These are phyloP conservation scores for Barnettozyma botsteinii DNA, from an alignment of 805 yeast species.

Conservation along the genomic window DNA sequence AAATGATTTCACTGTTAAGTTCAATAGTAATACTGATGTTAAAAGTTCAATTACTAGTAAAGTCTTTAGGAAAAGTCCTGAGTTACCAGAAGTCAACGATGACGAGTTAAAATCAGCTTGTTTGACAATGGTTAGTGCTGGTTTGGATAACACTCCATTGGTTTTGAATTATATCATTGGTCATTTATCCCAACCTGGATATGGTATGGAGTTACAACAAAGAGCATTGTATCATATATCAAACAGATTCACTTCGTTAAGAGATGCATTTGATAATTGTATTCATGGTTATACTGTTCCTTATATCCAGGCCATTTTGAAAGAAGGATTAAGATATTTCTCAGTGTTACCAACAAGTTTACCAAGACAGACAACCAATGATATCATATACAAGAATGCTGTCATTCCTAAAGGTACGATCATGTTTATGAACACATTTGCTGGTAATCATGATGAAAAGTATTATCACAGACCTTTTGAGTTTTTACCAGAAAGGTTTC, in stretches of 20 bases:
- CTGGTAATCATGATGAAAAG: constrained; percentile 58
- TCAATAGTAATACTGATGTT: constrained; percentile 24
- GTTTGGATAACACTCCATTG: constrained; percentile 65
- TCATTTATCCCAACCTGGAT: constrained; percentile 42
- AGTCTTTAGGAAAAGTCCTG: constrained; percentile 13
- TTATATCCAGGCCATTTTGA: constrained; percentile 50
- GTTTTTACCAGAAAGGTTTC: constrained; percentile 51
- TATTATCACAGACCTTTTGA: constrained; percentile 38
- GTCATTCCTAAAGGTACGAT: constrained; percentile 52
- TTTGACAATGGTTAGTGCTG: constrained; percentile 74
- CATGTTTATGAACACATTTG: constrained; percentile 60
- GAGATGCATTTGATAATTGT: constrained; percentile 32
- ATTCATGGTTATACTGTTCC: constrained; percentile 32
- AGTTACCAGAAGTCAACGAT: constrained; percentile 23
- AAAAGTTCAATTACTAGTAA: constrained; percentile 31
- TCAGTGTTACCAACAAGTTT: constrained; percentile 63
- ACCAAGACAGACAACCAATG: constrained; percentile 55
- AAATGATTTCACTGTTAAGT: constrained; percentile 24
- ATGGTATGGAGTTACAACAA: constrained; percentile 36
- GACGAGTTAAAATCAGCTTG: constrained; percentile 55
- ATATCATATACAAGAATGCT: constrained; percentile 35
- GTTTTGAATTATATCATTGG: constrained; percentile 57
- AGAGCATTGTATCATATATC: constrained; percentile 39
- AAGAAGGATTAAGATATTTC: constrained; percentile 57
- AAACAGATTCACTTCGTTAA: constrained; percentile 26